Conservation (phyloP, 202 grass and related monocot species). For the Saccharum hybrid region DNA sequence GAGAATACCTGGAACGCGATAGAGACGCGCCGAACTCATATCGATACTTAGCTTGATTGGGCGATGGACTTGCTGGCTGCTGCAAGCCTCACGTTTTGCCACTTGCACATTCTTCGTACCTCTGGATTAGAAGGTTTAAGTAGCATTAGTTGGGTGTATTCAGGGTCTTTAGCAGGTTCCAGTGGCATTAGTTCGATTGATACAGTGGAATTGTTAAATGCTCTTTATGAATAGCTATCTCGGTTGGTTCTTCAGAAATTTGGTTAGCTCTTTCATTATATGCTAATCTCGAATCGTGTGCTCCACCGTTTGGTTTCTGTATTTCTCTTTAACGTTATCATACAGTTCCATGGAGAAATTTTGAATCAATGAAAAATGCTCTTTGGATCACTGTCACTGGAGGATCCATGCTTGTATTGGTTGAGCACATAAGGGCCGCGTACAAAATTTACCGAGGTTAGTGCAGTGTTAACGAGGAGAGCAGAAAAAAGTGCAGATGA, state of each 20-base stretch:
- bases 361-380: not conserved
- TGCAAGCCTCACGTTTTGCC: not conserved
- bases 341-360: not conserved
- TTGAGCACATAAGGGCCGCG: not conserved
- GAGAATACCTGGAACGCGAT: conserved; percentile 80
- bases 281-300: not conserved
- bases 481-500: too few species aligned
- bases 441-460: too few species aligned
- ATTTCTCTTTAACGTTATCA: not conserved
- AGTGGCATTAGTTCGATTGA: not conserved
- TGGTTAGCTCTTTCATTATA: not conserved
- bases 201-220: not conserved
- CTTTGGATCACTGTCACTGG: not conserved
- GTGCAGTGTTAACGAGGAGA: too few species aligned
- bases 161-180: not conserved
- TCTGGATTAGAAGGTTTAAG: not conserved
- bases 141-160: not conserved
- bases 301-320: not conserved
- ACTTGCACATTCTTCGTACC: not conserved
- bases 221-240: not conserved
- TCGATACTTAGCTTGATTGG: conserved; percentile 68
- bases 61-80: not conserved
- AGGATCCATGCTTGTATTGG: not conserved
- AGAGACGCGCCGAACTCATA: conserved; percentile 64
- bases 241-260: not conserved